Evolutionary conservation across 495 filamentous ascomycete species (phyloP).

Genomic region (Schizothecium vesticola): DNA sequence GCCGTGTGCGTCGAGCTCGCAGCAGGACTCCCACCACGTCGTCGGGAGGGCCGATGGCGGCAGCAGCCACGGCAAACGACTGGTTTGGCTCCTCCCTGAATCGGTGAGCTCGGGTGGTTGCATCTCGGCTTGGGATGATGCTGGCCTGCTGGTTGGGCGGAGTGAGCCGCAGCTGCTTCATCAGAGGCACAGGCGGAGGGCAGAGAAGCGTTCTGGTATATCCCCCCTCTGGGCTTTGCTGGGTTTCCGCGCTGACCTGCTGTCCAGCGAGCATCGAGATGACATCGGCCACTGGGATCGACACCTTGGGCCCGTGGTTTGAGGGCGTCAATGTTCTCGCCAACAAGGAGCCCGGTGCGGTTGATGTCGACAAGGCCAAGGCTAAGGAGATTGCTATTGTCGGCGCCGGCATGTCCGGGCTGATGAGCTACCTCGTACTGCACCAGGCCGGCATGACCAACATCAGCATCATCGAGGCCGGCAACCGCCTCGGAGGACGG

Average conservation of each 20-base stretch:
- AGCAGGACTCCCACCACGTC: slow-evolving; percentile 29
- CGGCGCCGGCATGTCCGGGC: slow-evolving; percentile 63
- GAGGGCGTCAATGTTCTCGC: slow-evolving; percentile 60
- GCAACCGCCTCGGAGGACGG: slow-evolving; percentile 42
- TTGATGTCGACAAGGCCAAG: slow-evolving; percentile 52
- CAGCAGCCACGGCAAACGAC: slow-evolving; percentile 22
- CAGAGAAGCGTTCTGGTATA: slow-evolving; percentile 22
- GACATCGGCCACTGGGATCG: slow-evolving; percentile 46
- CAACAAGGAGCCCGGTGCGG: slow-evolving; percentile 44
- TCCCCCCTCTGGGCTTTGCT: neutral
- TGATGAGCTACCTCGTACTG: slow-evolving; percentile 49
- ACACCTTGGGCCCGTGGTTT: slow-evolving; percentile 63
- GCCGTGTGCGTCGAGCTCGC: slow-evolving; percentile 22
- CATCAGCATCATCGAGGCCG: slow-evolving; percentile 37
- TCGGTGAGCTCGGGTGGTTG: slow-evolving; percentile 41
- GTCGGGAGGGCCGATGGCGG: slow-evolving; percentile 19
- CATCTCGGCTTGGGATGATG: slow-evolving; percentile 47
- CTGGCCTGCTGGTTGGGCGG: slow-evolving; percentile 35
- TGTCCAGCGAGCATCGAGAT: slow-evolving; percentile 34
- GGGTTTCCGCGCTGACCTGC: neutral
- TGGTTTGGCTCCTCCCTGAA: slow-evolving; percentile 53
- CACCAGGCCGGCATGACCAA: slow-evolving; percentile 36
- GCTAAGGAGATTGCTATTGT: slow-evolving; percentile 55
- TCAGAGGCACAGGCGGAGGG: slow-evolving; percentile 26
- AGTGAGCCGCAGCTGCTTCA: slow-evolving; percentile 37